Evolutionary conservation across 257 asterid genomes (phyloP).

Genomic region (Solanum stenotomum): DNA sequence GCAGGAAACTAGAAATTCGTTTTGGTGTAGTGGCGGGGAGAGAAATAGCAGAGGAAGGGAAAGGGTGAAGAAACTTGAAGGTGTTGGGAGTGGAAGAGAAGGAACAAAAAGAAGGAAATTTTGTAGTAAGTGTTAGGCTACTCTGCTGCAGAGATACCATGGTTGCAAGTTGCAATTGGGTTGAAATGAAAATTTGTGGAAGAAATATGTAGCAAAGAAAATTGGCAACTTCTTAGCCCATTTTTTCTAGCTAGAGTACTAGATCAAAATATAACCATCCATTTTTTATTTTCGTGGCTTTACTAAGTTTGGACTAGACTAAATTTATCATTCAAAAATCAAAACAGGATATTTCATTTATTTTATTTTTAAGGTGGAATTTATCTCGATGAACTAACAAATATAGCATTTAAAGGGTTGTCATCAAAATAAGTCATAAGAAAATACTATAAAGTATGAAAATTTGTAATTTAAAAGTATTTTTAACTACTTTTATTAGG

Average conservation of each 20-base stretch:
- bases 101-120: neutral
- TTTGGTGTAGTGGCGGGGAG: neutral
- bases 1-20: conserved; percentile 4
- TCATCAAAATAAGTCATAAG: neutral
- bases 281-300: neutral
- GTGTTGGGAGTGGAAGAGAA: neutral
- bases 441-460: neutral
- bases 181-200: neutral
- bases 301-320: neutral
- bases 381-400: neutral
- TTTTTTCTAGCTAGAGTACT: neutral
- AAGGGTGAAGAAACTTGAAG: conserved; percentile 10
- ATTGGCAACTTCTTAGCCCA: neutral
- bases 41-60: conserved; percentile 15
- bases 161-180: neutral
- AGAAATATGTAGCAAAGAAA: neutral
- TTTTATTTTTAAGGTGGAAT: neutral
- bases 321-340: neutral
- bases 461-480: too few relatives aligned
- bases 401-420: neutral
- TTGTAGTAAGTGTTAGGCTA: neutral
- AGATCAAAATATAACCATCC: neutral
- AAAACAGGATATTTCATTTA: neutral
- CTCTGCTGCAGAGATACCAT: conserved; percentile 19
- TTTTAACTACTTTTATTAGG: too few relatives aligned